Percentiles rank a stretch among this genome's conserved stretches.
Conservation (phyloP, 2,329 filamentous ascomycete genomes). For the Botryosphaeria dothidea region DNA sequence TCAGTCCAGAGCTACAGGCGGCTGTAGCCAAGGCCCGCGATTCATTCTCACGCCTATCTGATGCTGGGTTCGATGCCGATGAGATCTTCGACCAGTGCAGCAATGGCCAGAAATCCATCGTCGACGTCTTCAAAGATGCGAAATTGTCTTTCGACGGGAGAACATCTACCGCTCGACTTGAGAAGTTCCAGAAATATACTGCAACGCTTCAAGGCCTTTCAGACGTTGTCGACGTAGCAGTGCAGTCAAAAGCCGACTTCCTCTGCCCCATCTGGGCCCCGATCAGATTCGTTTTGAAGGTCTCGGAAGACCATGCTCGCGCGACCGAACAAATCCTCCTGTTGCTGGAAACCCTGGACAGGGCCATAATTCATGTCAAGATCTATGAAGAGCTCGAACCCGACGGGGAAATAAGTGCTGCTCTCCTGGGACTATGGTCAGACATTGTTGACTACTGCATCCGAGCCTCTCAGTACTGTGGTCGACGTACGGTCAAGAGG, state of each 20-base stretch:
- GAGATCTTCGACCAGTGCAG: conserved; percentile 9
- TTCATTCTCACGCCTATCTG: not conserved
- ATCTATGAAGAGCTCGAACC: not conserved
- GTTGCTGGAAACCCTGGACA: not conserved
- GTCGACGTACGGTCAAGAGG: not conserved
- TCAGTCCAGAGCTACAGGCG: not conserved
- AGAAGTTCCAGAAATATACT: not conserved
- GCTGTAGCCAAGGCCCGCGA: not conserved
- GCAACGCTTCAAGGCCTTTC: conserved; percentile 5
- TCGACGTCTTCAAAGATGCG: not conserved
- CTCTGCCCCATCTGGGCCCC: conserved; percentile 12
- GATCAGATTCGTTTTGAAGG: conserved; percentile 9
- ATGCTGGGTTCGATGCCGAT: not conserved
- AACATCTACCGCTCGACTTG: not conserved
- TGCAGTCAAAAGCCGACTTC: not conserved
- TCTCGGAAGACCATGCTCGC: not conserved
- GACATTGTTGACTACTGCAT: conserved; percentile 1
- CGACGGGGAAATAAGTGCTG: not conserved
- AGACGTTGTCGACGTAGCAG: not conserved
- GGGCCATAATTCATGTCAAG: not conserved
- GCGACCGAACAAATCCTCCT: not conserved
- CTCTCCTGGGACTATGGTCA: not conserved
- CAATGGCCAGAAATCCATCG: not conserved
- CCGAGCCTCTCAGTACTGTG: not conserved
- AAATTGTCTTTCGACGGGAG: not conserved